Conservation (phyloP, 2,329 filamentous ascomycete species). For the Parastagonospora nodorum region DNA sequence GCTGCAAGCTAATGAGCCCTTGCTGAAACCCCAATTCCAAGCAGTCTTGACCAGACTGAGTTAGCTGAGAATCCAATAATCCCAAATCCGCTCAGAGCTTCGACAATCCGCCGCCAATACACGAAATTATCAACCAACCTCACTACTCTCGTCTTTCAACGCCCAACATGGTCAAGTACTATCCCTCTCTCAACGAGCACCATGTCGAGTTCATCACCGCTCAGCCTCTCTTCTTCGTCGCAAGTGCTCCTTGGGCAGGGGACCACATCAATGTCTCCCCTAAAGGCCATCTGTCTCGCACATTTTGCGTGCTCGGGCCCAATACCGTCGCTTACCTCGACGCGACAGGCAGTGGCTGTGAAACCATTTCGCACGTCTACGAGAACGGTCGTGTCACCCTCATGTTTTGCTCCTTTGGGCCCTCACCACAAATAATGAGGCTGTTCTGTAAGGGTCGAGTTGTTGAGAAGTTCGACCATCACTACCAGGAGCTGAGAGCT, state of each 20-base stretch:
- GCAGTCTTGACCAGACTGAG: neutral
- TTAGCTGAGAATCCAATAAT: neutral
- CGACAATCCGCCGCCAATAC: too few relatives aligned
- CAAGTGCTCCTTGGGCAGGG: conserved; percentile 70
- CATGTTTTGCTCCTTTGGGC: conserved; percentile 72
- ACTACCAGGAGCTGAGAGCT: conserved; percentile 39
- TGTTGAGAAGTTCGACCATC: conserved; percentile 63
- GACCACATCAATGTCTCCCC: conserved; percentile 77
- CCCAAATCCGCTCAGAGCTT: too few relatives aligned
- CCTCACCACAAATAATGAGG: conserved; percentile 65
- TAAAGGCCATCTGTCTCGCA: conserved; percentile 69
- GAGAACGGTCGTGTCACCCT: conserved; percentile 78
- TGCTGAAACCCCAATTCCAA: too few relatives aligned
- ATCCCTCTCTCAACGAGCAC: conserved; percentile 58
- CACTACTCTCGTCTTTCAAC: neutral
- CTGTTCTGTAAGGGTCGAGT: conserved; percentile 66
- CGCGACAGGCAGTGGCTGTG: conserved; percentile 73
- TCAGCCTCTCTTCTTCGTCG: conserved; percentile 77
- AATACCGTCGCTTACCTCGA: conserved; percentile 73
- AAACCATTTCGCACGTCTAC: conserved; percentile 76
- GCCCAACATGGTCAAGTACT: conserved; percentile 63
- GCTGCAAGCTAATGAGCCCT: neutral
- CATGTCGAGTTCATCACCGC: conserved; percentile 67
- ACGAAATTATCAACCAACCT: too few relatives aligned
- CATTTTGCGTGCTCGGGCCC: conserved; percentile 64